These are phyloP conservation scores for Dactylellina parvicollis DNA, from an alignment of 2,329 filamentous ascomycete genomes.

Conservation along the genomic window DNA sequence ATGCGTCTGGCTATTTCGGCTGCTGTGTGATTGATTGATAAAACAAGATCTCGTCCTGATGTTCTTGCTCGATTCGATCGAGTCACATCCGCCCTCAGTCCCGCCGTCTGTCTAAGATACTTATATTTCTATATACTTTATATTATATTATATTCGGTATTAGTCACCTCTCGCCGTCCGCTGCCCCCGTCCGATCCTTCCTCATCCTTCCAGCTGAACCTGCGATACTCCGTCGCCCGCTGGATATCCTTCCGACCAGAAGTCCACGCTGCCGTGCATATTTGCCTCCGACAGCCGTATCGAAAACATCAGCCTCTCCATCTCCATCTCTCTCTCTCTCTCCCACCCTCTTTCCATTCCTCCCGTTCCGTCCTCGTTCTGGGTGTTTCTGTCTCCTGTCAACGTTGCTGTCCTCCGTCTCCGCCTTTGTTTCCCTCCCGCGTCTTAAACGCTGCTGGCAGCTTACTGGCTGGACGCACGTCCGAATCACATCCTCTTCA, in stretches of 20 bases:
- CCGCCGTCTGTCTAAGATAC: too few relatives aligned
- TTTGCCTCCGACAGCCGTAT: not conserved
- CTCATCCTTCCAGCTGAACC: not conserved
- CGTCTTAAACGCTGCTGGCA: slow-evolving; percentile 41
- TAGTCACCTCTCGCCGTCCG: too few relatives aligned
- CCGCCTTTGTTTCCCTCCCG: slow-evolving; percentile 21
- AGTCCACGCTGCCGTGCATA: too few relatives aligned
- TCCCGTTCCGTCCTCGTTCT: not conserved
- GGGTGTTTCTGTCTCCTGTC: not conserved
- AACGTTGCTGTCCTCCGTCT: slow-evolving; percentile 1
- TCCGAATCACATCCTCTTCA: slow-evolving; percentile 34
- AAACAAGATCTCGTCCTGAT: slow-evolving; percentile 2
- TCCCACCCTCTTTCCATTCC: not conserved
- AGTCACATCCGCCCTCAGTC: too few relatives aligned
- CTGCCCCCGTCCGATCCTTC: not conserved
- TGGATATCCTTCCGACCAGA: too few relatives aligned
- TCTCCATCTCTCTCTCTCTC: too few relatives aligned
- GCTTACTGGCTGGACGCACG: slow-evolving; percentile 50
- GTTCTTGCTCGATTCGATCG: slow-evolving; percentile 13
- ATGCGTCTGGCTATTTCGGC: not conserved
- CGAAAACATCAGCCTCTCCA: not conserved
- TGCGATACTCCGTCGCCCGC: not conserved
- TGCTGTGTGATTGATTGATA: not conserved
- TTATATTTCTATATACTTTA: too few relatives aligned
- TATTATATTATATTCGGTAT: too few relatives aligned